Evolutionary conservation across 2,329 filamentous ascomycete species (phyloP).

Genomic region (Colletotrichum sp.): DNA sequence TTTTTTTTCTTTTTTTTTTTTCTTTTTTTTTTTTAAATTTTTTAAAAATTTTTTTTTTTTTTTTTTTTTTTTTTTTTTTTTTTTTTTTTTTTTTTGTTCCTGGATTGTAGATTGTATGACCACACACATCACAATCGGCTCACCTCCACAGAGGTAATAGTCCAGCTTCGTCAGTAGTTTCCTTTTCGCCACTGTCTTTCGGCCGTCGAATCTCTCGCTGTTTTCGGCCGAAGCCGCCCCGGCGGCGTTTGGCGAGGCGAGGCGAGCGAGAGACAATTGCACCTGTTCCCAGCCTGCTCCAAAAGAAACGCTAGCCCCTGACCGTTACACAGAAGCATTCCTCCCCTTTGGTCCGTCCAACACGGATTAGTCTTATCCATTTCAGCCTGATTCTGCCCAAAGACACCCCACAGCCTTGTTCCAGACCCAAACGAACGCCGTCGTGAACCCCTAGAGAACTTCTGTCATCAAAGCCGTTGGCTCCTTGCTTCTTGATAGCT

Average conservation of each 20-base stretch:
- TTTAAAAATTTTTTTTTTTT: no score
- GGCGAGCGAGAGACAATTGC: background rate
- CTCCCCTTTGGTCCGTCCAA: background rate
- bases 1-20: no score
- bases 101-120: background rate
- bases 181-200: background rate
- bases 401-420: background rate
- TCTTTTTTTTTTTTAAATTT: no score
- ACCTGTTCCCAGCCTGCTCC: background rate
- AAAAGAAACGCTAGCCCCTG: background rate
- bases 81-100: background rate
- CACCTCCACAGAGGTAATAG: background rate
- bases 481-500: background rate
- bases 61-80: no score
- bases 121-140: background rate
- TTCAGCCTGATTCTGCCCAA: background rate
- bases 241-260: background rate
- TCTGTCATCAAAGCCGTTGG: background rate
- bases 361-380: background rate
- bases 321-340: background rate
- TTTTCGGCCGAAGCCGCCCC: background rate
- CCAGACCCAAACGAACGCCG: background rate
- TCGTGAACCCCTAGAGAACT: background rate
- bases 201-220: background rate
- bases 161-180: background rate